These are phyloP conservation scores for Pilobolus umbonatus DNA, from an alignment of 192 early-diverging fungal genomes.

Conservation along the genomic window DNA sequence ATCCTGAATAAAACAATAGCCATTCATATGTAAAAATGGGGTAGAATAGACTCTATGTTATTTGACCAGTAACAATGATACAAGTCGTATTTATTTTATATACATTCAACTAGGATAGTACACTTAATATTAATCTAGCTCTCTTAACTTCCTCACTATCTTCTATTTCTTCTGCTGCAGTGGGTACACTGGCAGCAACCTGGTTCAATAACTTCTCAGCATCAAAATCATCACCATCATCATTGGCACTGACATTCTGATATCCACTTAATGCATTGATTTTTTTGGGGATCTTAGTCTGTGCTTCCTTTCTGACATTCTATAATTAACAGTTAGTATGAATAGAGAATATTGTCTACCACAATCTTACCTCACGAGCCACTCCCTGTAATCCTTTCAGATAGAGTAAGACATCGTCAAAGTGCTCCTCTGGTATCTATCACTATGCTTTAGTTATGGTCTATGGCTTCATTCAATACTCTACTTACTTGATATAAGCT, in stretches of 20 bases:
- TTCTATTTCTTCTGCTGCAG: not conserved
- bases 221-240: slow-evolving; percentile 36
- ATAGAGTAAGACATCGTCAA: slow-evolving; percentile 26
- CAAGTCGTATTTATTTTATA: not conserved
- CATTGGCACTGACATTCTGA: not conserved
- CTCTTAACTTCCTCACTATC: slow-evolving; percentile 1
- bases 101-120: slow-evolving; percentile 8
- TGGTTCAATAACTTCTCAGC: slow-evolving; percentile 31
- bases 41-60: too few relatives aligned
- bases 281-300: slow-evolving; percentile 24
- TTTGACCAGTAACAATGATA: too few relatives aligned
- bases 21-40: too few relatives aligned
- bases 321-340: not conserved
- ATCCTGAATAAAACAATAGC: too few relatives aligned
- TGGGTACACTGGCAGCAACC: not conserved
- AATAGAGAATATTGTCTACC: not conserved
- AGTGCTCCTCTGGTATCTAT: slow-evolving; percentile 27
- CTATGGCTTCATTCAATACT: not conserved
- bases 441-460: not conserved
- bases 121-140: slow-evolving; percentile 1
- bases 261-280: slow-evolving; percentile 5
- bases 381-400: slow-evolving; percentile 32
- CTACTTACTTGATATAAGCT: slow-evolving; percentile 26
- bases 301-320: slow-evolving; percentile 31
- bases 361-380: slow-evolving; percentile 28